Percentiles rank a stretch among this genome's conserved stretches.
These are phyloP conservation scores for Tuber brumale DNA, from an alignment of 495 filamentous ascomycete species.

Conservation along the genomic window DNA sequence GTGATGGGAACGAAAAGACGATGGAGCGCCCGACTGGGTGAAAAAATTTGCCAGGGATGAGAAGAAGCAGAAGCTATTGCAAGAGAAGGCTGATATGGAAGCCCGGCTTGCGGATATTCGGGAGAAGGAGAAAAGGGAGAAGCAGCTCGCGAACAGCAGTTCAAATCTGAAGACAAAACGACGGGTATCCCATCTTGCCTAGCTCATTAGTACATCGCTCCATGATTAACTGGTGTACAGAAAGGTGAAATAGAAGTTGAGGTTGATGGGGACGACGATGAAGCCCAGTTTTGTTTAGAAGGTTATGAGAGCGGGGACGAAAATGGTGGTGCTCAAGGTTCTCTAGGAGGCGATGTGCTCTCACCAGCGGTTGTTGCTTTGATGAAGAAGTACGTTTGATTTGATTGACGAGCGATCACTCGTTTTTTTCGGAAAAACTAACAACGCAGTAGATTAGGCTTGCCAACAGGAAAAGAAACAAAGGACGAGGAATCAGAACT, in stretches of 20 bases:
- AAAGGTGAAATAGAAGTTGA: constrained; percentile 43
- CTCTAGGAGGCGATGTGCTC: constrained; percentile 44
- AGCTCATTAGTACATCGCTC: background rate
- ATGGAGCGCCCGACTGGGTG: constrained; percentile 85
- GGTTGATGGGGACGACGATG: constrained; percentile 50
- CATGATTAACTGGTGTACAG: constrained; percentile 17
- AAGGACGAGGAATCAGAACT: constrained; percentile 51
- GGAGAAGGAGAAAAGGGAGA: constrained; percentile 59
- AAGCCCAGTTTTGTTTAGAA: constrained; percentile 67
- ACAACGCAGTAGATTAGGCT: constrained; percentile 39
- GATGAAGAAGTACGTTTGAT: constrained; percentile 51
- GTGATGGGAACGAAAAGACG: constrained; percentile 44
- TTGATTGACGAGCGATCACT: background rate
- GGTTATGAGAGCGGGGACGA: constrained; percentile 68
- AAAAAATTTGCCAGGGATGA: constrained; percentile 63
- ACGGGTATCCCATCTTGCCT: constrained; percentile 30
- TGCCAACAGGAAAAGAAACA: constrained; percentile 38
- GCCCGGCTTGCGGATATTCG: constrained; percentile 59
- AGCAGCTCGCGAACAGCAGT: constrained; percentile 46
- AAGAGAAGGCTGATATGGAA: constrained; percentile 65
- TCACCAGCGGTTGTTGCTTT: constrained; percentile 60
- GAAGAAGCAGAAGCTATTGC: constrained; percentile 59
- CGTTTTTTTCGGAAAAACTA: constrained; percentile 13
- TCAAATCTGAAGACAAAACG: constrained; percentile 34
- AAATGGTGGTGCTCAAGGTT: constrained; percentile 40